These are phyloP conservation scores for Cordyceps farinosa DNA, from an alignment of 2,329 filamentous ascomycete species.

Conservation along the genomic window DNA sequence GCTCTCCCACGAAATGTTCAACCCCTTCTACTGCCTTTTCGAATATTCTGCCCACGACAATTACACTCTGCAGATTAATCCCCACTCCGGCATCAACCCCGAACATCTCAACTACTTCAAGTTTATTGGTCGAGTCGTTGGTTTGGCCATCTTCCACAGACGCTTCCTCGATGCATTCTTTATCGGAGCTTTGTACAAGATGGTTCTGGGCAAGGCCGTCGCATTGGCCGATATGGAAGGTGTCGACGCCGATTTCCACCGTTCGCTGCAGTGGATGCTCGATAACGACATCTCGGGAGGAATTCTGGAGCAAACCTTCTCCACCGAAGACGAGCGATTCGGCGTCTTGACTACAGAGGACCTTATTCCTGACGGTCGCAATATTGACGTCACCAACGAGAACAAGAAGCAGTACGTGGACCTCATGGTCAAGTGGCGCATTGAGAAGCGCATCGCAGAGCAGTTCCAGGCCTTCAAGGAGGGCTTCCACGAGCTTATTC, in stretches of 20 bases:
- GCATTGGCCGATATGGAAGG: conserved; percentile 95
- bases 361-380: conserved; percentile 80
- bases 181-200: conserved; percentile 98
- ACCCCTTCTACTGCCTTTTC: conserved; percentile 98
- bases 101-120: conserved; percentile 99
- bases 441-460: conserved; percentile 96
- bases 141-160: conserved; percentile 94
- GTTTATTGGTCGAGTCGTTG: conserved; percentile 96
- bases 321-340: conserved; percentile 95
- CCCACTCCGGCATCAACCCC: conserved; percentile 97
- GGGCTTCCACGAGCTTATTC: conserved; percentile 96
- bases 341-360: conserved; percentile 93
- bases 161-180: conserved; percentile 98
- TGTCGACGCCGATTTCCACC: conserved; percentile 96
- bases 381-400: conserved; percentile 96
- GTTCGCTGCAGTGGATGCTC: conserved; percentile 94
- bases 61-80: conserved; percentile 99
- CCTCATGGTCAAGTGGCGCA: conserved; percentile 98
- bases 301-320: conserved; percentile 92
- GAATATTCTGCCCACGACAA: conserved; percentile 99
- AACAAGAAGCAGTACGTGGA: conserved; percentile 99
- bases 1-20: conserved; percentile 99
- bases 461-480: conserved; percentile 98
- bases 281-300: conserved; percentile 94
- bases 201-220: conserved; percentile 94